These are phyloP conservation scores for Pascua guehoae DNA, from an alignment of 1,284 basidiomycete genomes.

Conservation along the genomic window DNA sequence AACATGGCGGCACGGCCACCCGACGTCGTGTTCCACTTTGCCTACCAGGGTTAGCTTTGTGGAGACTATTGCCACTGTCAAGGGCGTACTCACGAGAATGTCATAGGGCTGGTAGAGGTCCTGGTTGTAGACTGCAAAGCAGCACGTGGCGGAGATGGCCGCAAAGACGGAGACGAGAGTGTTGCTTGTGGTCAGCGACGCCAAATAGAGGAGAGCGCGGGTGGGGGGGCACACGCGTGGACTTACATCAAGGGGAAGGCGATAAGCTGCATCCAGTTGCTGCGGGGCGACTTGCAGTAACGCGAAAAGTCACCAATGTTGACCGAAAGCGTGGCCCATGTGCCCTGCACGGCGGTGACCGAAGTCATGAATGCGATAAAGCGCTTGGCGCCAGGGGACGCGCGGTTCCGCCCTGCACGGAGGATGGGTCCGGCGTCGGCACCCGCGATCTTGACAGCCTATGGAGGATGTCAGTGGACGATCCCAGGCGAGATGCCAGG, in stretches of 20 bases:
- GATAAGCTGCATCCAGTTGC: constrained; percentile 14
- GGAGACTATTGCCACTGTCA: too few species aligned
- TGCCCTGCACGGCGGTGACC: constrained; percentile 13
- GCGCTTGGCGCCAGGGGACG: constrained; percentile 3
- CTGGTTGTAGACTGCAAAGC: constrained; percentile 54
- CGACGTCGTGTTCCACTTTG: constrained; percentile 15
- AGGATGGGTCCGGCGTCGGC: constrained; percentile 9
- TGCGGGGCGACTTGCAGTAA: constrained; percentile 12
- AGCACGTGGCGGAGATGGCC: constrained; percentile 15
- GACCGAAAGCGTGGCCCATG: constrained; percentile 16
- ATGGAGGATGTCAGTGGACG: constrained; percentile 49
- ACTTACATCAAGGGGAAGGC: constrained; percentile 11
- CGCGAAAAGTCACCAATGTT: constrained; percentile 21
- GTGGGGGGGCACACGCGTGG: neutral
- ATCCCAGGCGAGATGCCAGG: neutral
- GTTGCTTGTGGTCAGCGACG: neutral
- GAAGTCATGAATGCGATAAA: constrained; percentile 20
- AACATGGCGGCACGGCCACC: constrained; percentile 61
- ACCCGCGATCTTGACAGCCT: constrained; percentile 32
- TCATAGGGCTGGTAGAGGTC: constrained; percentile 37
- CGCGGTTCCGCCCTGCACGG: constrained; percentile 5
- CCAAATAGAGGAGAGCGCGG: neutral
- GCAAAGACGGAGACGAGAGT: constrained; percentile 46
- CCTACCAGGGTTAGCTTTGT: neutral
- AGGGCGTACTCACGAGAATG: constrained; percentile 12